Evolutionary conservation across 2,329 filamentous ascomycete genomes (phyloP), one percentile per base, ranked within the genome.

Genomic region (Ceratocystis huliohia): DNA sequence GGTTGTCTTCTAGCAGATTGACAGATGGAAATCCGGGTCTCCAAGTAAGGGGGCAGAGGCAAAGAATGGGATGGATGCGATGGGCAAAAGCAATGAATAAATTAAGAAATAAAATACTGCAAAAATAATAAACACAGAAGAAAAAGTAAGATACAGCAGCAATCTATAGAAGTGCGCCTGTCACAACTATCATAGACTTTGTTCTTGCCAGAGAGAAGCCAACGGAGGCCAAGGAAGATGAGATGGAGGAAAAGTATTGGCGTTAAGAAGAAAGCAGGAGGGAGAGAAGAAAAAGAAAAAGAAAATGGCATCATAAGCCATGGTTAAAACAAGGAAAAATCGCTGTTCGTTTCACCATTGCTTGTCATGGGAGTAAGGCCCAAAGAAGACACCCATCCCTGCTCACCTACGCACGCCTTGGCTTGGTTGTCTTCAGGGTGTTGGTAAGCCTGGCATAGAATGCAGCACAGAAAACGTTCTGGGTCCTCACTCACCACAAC

Each of bases 71-170:
- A 28, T 15, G 13, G 25, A 17, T 30, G 53, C 28, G 15, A 37
- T 8, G 13, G 33, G 1, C 48, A 53, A 56, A 59, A 15, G 17
- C 28, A 59, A 37, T 59, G 30, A n/a, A 59, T n/a, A 59, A 59
- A 59, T 59, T 59, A 59, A 59, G 17, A 59, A 59, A 59, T 70
- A 68, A 70, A 68, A 70, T 48, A 64, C 30, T 53, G 41, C 30
- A 57, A 61, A 68, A 68, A 69, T 57, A 50, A 46, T 44, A n/a
- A 53, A 48, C 46, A 64, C 10, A 63, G 25, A 44, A 57, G 1
- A 59, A 33, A 57, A 15, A 28, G 30, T 10, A 59, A 25, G 20
- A 37, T 13, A 37, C 20, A 53, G 22, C 48, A 53, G 25, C 8
- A 53, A 25, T 25, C 56, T 22, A 37, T 15, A 59, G 56, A 59